These are phyloP conservation scores for Eleusine indica DNA, from an alignment of 176 grass and related monocot genomes.

Conservation along the genomic window DNA sequence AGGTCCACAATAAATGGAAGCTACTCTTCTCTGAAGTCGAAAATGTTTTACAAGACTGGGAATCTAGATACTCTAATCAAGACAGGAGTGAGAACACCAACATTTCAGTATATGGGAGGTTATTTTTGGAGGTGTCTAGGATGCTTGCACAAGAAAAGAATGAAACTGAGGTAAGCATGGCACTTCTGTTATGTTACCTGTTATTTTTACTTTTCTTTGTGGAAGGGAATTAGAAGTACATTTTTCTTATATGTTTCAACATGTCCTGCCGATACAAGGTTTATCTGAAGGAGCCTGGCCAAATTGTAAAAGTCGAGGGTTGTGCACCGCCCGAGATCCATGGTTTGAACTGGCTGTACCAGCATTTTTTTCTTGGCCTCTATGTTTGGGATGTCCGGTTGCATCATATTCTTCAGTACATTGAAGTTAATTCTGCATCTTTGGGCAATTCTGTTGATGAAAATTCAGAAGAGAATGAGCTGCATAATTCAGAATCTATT, in stretches of 20 bases:
- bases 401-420: conserved; percentile 58
- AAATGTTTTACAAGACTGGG: conserved; percentile 56
- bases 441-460: conserved; percentile 16
- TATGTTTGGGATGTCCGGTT: conserved; percentile 88
- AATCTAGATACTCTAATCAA: conserved; percentile 45
- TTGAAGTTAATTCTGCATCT: conserved; percentile 32
- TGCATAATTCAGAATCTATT: conserved; percentile 14
- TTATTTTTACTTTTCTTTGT: conserved; percentile 3
- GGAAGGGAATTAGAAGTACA: neutral
- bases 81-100: conserved; percentile 17
- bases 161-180: conserved; percentile 65
- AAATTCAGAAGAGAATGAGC: conserved; percentile 37
- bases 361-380: conserved; percentile 74
- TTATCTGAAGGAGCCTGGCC: conserved; percentile 53
- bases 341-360: conserved; percentile 80
- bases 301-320: conserved; percentile 28
- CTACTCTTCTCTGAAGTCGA: conserved; percentile 67
- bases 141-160: conserved; percentile 66
- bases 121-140: conserved; percentile 54
- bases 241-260: conserved; percentile 21
- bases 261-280: conserved; percentile 42
- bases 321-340: conserved; percentile 54
- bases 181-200: conserved; percentile 14
- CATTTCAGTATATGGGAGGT: conserved; percentile 43
- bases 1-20: conserved; percentile 64